A percentile compares a stretch with the other conserved stretches of the same genome.
These are phyloP conservation scores for Dothistroma septosporum DNA, from an alignment of 2,329 filamentous ascomycete genomes.

Conservation along the genomic window DNA sequence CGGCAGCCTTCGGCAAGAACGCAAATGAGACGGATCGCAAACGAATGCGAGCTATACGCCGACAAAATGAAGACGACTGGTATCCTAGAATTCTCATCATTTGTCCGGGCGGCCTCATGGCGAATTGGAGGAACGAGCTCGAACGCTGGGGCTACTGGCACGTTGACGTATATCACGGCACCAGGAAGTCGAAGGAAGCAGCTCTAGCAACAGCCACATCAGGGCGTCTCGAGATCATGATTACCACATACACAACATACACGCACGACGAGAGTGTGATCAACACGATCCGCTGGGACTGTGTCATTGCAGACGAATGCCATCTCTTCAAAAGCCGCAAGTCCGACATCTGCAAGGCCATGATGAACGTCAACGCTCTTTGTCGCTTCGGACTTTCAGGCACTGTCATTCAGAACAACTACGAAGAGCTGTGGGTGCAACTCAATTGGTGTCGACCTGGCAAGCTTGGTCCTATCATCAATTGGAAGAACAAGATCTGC, in stretches of 20 bases:
- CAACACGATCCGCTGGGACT: conserved; percentile 89
- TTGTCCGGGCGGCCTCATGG: conserved; percentile 81
- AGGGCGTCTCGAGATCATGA: conserved; percentile 81
- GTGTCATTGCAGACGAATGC: conserved; percentile 89
- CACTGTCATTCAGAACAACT: conserved; percentile 96
- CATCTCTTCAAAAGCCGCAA: conserved; percentile 78
- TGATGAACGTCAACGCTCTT: conserved; percentile 85
- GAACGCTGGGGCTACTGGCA: conserved; percentile 95
- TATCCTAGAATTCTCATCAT: conserved; percentile 82
- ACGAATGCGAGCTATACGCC: conserved; percentile 79
- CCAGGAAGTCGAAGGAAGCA: conserved; percentile 38
- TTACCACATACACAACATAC: conserved; percentile 92
- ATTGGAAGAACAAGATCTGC: conserved; percentile 76
- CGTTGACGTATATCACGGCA: conserved; percentile 73
- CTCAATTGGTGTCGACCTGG: conserved; percentile 96
- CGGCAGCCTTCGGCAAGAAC: conserved; percentile 89
- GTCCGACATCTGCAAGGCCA: conserved; percentile 75
- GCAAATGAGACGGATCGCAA: conserved; percentile 81
- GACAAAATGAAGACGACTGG: conserved; percentile 58
- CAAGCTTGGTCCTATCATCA: conserved; percentile 58
- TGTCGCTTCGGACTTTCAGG: conserved; percentile 92
- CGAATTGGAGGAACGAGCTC: conserved; percentile 87
- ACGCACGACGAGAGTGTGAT: conserved; percentile 68
- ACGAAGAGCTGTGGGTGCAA: conserved; percentile 93
- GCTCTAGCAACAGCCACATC: conserved; percentile 57